phyloP scores from a whole-genome alignment of 2,329 filamentous ascomycete genomes.

The Colletotrichum sp. region DNA sequence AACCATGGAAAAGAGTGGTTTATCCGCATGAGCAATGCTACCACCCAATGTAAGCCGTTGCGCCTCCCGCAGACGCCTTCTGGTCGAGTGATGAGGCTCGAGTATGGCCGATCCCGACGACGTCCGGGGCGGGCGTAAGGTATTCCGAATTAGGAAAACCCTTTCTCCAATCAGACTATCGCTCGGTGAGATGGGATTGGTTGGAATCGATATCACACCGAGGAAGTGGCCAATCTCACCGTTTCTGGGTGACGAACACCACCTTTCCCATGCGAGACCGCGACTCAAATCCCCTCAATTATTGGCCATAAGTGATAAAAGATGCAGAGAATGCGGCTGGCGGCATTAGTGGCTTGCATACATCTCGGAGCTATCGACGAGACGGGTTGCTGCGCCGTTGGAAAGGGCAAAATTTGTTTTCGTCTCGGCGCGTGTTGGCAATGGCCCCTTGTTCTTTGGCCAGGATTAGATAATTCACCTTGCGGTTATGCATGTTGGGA shows the following conservation, averaged over 20 bases:
- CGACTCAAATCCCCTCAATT: rapidly evolving
- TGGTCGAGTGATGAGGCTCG: no score
- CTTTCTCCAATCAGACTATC: neutral
- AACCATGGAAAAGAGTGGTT: no score
- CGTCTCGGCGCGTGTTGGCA: no score
- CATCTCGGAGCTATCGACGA: neutral
- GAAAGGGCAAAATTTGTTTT: no score
- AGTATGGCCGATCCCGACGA: no score
- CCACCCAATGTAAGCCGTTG: no score
- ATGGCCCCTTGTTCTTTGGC: no score
- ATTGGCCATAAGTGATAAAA: neutral
- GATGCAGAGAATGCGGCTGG: neutral
- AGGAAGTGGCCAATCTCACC: neutral
- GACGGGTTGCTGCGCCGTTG: neutral
- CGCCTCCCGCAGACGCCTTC: no score
- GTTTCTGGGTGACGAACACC: neutral
- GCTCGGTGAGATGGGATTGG: neutral
- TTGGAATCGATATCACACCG: neutral
- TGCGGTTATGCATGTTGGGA: neutral
- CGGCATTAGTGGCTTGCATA: neutral
- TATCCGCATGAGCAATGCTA: no score
- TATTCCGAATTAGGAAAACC: no score
- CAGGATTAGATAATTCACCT: no score
- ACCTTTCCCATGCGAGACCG: neutral
- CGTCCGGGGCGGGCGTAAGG: no score